phyloP scores from a whole-genome alignment of 805 yeast genomes.

The Candida coquimbonensis region DNA sequence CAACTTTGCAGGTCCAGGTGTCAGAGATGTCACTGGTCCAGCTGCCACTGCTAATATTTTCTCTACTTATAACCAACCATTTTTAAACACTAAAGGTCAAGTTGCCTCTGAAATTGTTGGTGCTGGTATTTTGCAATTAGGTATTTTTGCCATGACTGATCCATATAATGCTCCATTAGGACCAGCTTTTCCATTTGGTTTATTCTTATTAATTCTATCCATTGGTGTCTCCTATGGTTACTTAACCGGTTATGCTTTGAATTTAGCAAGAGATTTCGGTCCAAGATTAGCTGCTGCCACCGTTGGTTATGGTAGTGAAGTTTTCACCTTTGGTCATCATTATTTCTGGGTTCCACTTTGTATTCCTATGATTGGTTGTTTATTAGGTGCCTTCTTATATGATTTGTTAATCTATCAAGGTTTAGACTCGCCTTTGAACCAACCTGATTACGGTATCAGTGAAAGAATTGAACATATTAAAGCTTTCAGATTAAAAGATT shows the following conservation, averaged over 20 bases:
- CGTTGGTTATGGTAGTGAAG: conserved; percentile 38
- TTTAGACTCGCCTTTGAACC: conserved; percentile 44
- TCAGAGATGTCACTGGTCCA: conserved; percentile 23
- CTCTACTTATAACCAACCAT: conserved; percentile 38
- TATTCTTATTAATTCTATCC: conserved; percentile 37
- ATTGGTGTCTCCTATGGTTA: conserved; percentile 43
- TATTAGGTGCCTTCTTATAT: conserved; percentile 43
- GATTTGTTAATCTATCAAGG: conserved; percentile 47
- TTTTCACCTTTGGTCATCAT: conserved; percentile 33
- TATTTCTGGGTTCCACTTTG: conserved; percentile 50
- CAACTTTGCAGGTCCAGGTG: conserved; percentile 26
- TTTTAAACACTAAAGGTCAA: conserved; percentile 35
- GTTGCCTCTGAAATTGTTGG: conserved; percentile 41
- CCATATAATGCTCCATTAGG: conserved; percentile 41
- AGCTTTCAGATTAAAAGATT: conserved; percentile 16
- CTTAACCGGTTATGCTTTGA: conserved; percentile 50
- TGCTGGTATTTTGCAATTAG: conserved; percentile 37
- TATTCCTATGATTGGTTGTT: conserved; percentile 42
- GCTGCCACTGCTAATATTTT: conserved; percentile 36
- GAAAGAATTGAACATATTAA: conserved; percentile 12
- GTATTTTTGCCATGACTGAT: conserved; percentile 45
- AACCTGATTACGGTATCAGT: conserved; percentile 28
- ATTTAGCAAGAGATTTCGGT: conserved; percentile 48
- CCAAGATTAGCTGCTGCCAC: conserved; percentile 44
- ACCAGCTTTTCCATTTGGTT: conserved; percentile 39